These are phyloP conservation scores for Solanum peruvianum DNA, from an alignment of 257 asterid genomes.

Conservation along the genomic window DNA sequence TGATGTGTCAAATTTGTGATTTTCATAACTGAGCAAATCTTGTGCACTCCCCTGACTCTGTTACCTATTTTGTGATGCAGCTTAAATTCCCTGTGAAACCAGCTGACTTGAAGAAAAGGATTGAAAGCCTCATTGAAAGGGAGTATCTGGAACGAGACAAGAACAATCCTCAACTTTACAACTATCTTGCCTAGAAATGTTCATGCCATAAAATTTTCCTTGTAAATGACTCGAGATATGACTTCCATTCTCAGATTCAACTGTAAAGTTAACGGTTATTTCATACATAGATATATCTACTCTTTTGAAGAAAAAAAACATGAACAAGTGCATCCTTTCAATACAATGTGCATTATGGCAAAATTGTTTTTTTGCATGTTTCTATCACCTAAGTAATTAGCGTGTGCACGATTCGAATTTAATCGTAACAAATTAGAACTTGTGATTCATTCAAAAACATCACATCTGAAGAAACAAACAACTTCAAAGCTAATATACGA, in stretches of 20 bases:
- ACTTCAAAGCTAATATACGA: not conserved
- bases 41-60: not conserved
- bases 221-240: not conserved
- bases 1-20: not conserved
- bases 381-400: not conserved
- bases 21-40: not conserved
- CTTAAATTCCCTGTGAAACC: conserved; percentile 96
- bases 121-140: conserved; percentile 90
- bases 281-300: not conserved
- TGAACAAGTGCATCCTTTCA: not conserved
- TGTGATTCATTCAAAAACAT: not conserved
- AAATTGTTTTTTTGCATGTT: not conserved
- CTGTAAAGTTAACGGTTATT: not conserved
- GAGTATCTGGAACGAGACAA: conserved; percentile 85
- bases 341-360: not conserved
- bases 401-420: no score
- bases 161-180: not conserved
- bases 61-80: conserved; percentile 23
- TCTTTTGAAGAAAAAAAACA: not conserved
- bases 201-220: not conserved
- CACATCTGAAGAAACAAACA: not conserved
- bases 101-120: conserved; percentile 92
- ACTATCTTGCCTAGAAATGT: not conserved
- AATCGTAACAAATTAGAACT: not conserved
- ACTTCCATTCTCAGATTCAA: not conserved